Evolutionary conservation across 225 moss, liverwort and hornwort species (phyloP).

Genomic region (Marchantia paleacea): DNA sequence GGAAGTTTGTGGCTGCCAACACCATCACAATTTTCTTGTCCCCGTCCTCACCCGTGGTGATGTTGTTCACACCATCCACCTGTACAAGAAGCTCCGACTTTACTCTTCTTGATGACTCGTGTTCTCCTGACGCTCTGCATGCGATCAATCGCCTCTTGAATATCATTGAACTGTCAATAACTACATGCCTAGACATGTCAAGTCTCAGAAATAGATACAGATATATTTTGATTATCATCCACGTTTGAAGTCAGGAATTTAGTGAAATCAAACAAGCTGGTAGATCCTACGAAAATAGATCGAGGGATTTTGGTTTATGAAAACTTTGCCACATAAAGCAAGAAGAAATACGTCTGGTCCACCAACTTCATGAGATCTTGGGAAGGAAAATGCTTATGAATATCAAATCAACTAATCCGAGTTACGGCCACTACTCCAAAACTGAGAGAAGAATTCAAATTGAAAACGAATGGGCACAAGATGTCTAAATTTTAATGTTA

Average conservation of each 20-base stretch:
- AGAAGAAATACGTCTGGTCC: not conserved
- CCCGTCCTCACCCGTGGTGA: conserved; percentile 67
- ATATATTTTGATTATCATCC: too few species aligned
- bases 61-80: conserved; percentile 96
- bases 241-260: not conserved
- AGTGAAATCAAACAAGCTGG: not conserved
- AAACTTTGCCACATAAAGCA: not conserved
- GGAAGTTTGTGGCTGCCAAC: conserved; percentile 97
- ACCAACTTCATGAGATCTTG: not conserved
- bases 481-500: not conserved
- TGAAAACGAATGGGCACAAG: not conserved
- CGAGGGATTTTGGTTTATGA: not conserved
- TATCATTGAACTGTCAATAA: not conserved
- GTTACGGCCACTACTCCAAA: not conserved
- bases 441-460: not conserved
- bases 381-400: not conserved
- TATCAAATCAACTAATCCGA: not conserved
- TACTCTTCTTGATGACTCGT: conserved; percentile 97
- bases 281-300: not conserved
- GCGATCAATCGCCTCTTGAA: not conserved
- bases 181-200: not conserved
- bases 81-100: conserved; percentile 98
- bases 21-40: conserved; percentile 99
- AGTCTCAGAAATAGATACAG: not conserved
- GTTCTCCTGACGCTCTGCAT: conserved; percentile 87